These are phyloP conservation scores for Flagelloscypha sp. DNA, from an alignment of 768 basidiomycete genomes.

Conservation along the genomic window DNA sequence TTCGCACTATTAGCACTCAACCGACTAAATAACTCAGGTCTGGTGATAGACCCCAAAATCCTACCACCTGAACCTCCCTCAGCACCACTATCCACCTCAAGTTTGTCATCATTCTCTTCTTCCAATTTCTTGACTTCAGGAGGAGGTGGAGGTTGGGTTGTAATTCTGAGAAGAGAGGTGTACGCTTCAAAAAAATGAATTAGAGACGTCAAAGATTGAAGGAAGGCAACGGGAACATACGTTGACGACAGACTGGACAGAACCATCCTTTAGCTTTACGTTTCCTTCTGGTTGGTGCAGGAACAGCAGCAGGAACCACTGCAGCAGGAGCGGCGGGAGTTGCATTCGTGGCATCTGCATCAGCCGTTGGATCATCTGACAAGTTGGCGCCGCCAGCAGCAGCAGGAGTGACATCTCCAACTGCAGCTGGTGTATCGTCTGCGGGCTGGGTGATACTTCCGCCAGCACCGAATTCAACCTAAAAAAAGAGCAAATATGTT, in stretches of 20 bases:
- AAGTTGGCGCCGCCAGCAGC: constrained; percentile 13
- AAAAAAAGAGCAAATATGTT: too few relatives aligned
- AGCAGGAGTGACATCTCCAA: too few relatives aligned
- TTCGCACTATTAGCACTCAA: too few relatives aligned
- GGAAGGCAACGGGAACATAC: too few relatives aligned
- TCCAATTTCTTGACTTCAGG: constrained; percentile 15
- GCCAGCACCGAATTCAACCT: constrained; percentile 64
- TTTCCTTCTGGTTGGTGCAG: constrained; percentile 77
- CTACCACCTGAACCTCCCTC: neutral
- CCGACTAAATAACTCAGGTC: too few relatives aligned
- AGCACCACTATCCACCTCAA: constrained; percentile 3
- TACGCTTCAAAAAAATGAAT: constrained; percentile 47
- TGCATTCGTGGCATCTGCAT: too few relatives aligned
- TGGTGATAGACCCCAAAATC: neutral
- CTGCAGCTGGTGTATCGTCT: constrained; percentile 15
- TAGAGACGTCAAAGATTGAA: constrained; percentile 1
- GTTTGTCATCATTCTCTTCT: constrained; percentile 1
- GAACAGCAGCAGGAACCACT: too few relatives aligned
- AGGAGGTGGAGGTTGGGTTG: constrained; percentile 50
- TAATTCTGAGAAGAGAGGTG: constrained; percentile 78
- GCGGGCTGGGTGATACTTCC: constrained; percentile 44
- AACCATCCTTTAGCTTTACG: constrained; percentile 96
- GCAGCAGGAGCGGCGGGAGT: constrained; percentile 9
- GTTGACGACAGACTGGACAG: constrained; percentile 93
- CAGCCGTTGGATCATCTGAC: constrained; percentile 20